Evolutionary conservation across 176 grass and related monocot species (phyloP), one percentile per base, ranked within the genome.

Genomic region (Guadua angustifolia): DNA sequence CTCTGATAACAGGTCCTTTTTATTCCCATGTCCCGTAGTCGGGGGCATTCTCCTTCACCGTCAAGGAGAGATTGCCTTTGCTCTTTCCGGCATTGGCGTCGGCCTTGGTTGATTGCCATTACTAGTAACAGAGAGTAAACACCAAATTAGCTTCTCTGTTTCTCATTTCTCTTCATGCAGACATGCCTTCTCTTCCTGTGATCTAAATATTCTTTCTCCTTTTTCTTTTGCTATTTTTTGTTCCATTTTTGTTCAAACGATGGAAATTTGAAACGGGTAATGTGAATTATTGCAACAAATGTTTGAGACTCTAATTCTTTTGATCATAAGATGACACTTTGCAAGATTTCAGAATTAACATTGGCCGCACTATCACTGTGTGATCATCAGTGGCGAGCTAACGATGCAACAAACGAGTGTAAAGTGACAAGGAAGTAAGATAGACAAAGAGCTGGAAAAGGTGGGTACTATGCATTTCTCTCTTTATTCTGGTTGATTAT

Each of bases 51-150:
- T 5, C 69, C 0, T 94, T 84, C n/a, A 3, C 57, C 69, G 88
- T 44, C 6, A 66, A 17, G 2, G 42, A 62, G 52, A 61, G 39
- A 26, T 26, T 39, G 26, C 46, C 88, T 26, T 38, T 84, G 6
- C 74, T 90, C 44, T 89, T 94, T 60, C 87, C 69, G 53, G 53
- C 88, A 60, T 26, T 85, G 29, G 86, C 78, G 38, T 89, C 89
- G 14, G 91, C 91, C 2, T 46, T 94, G 73, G 86, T 97, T 21
- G 94, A 92, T 73, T 97, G 94, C 90, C 92, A 92, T 91, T 91
- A 87, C 88, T 97, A 86, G 92, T 12, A 38, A 24, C 26, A 76
- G 25, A 69, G 21, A 18, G n/a, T n/a, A n/a, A n/a, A n/a, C n/a
- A n/a, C n/a, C n/a, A n/a, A 82, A 88, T 44, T 60, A 69, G 65